Base-by-base conservation (phyloP, 495 filamentous ascomycete species). In the Xylaria acuta region DNA sequence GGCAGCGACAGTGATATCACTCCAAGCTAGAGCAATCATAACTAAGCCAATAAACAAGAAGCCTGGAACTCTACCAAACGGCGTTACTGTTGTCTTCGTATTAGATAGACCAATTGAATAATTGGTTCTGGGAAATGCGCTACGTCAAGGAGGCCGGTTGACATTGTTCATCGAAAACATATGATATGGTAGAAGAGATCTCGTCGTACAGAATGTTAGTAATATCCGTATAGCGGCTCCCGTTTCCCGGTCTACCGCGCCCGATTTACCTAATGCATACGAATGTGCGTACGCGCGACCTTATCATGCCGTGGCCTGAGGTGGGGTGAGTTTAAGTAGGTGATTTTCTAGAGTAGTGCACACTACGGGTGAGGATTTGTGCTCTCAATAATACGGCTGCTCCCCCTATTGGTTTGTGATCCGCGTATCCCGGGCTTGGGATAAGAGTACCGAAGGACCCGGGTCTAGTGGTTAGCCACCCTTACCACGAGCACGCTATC, bases 381-480 rank as follows among this genome's bases (percentile, higher is more conserved):
- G 22, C 14, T 22, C 22, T 64, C 16, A 51, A 43, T 1, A 34
- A 22, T 27, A 49, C 40, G 27, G 49, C 36, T 54, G 25, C 30
- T 32, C 34, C 22, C 36, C 65, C 65, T n/a, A 67, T 67, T 67
- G 65, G 65, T 18, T 30, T 56, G 4, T 27, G 49, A 40, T 16
- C 32, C 60, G 60, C 22, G 20, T 18, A 43, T 43, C 60, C 38
- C 38, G 60, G 60, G 20, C 14, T 43, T 64, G 12, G 65, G 16
- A 36, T 54, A 32, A 54, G 65, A 56, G 47, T 67, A 67, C 65
- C 65, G 65, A 56, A 67, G 47, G 49, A 67, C 65, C 47, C 40
- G 49, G 49, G 49, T 22, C 22, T 51, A 30, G n/a, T 14, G 16
- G 45, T 49, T 38, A 66, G 64, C 11, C 18, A 38, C 45, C n/a